Conservation (phyloP, 495 filamentous ascomycete species). For the Cercophora samala region DNA sequence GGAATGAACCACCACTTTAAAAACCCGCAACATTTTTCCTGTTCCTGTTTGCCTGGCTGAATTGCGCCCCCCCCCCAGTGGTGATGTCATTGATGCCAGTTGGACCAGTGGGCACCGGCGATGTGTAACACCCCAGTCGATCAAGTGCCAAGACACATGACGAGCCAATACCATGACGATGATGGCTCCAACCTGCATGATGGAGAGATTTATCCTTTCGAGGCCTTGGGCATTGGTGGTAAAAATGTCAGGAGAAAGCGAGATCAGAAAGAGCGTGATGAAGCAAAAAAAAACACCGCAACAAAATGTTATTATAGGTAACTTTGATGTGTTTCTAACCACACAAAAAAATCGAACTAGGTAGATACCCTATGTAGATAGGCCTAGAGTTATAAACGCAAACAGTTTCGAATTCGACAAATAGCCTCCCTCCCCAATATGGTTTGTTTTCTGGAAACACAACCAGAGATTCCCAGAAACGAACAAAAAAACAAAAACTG, state of each 20-base stretch:
- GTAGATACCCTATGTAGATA: too few species aligned
- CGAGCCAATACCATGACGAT: not conserved
- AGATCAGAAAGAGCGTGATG: too few species aligned
- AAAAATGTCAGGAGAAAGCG: too few species aligned
- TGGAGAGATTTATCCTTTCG: not conserved
- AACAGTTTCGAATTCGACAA: not conserved
- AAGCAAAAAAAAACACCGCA: too few species aligned
- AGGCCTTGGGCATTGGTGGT: not conserved
- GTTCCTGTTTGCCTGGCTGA: not conserved
- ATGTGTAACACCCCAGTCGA: not conserved
- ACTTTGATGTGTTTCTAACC: not conserved
- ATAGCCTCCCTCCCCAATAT: too few species aligned
- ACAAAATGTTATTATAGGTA: not conserved
- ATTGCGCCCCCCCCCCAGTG: not conserved
- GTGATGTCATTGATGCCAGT: conserved; percentile 7
- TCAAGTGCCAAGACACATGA: not conserved
- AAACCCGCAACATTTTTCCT: not conserved
- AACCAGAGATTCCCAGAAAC: too few species aligned
- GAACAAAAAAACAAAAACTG: too few species aligned
- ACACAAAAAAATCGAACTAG: not conserved
- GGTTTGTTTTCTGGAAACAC: too few species aligned
- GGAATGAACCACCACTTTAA: not conserved
- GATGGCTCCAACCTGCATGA: not conserved
- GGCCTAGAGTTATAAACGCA: not conserved
- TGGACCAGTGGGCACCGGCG: not conserved